Evolutionary conservation across 148 eudicot species (phyloP), one percentile per base, ranked within the genome.

Genomic region (Silene uniflora): DNA sequence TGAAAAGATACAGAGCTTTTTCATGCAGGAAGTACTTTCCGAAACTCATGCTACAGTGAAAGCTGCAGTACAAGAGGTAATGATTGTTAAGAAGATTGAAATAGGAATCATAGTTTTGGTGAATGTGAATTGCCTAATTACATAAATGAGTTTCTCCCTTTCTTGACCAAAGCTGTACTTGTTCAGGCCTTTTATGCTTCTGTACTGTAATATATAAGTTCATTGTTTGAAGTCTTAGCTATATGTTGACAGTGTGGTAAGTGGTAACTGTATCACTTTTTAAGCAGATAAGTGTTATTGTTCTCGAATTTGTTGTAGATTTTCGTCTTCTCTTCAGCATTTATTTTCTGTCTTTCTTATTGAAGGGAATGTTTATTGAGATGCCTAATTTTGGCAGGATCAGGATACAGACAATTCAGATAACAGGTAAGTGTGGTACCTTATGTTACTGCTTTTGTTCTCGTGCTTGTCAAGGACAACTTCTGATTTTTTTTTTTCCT

Each of bases 11-110:
- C 98, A 92, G 81, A 94, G 98, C 88, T 91, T 88, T 85, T 91
- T 91, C 76, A 91, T 94, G 97, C 98, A 94, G 89, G 98, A 94
- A 84, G 98, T 91, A 76, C 93, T 94, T 58, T 87, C 95, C 61
- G 93, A 91, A 86, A 90, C 97, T 47, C 97, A 91, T 69, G 83
- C 91, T 67, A 91, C 83, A 6, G 77, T 91, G 80, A 91, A 89
- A 85, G 80, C 76, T 76, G 78, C 86, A 63, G 82, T 90, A 83
- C 85, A 83, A 75, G 98, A 90, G 96, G 98, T 92, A 87, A 75
- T 55, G 47, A 21, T 39, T 54, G 24, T 62, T 46, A 27, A 21
- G 47, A 58, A 8, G 62, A 49, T 29, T 73, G 25, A 52, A 65
- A 73, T 19, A 4, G 22, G 56, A 52, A 58, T 47, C 27, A 19